Evolutionary conservation across 2,329 filamentous ascomycete species (phyloP), one percentile per base, ranked within the genome.

Genomic region (Ophiostoma himal-ulmi): DNA sequence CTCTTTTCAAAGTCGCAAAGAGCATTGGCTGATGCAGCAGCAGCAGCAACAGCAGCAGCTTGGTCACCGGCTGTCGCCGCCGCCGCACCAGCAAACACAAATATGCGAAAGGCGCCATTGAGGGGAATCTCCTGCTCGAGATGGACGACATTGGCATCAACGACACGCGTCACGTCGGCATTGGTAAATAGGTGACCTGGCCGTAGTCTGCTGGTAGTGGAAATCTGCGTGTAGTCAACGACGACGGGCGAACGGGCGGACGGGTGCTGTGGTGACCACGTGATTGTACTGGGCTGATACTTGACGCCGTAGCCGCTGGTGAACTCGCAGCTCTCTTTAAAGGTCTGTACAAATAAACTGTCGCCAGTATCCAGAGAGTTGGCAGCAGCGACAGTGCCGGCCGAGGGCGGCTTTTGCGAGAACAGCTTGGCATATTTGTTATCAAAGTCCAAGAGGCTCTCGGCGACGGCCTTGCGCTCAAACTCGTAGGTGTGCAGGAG

Each of bases 241-340:
- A 65, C 62, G 36, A 8, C 62, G 71, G 93, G 81, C 13, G 84
- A 80, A 22, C 91, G 92, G 76, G 90, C 84, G 17, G 90, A 91
- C 0, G 88, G 83, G 79, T 97, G 93, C 3, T 82, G 82, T 0
- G 86, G 79, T 11, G 90, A 91, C 92, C 93, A 96, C 81, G 96
- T 97, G 80, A 96, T 84, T 39, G 86, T 80, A 80, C 96, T 97
- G 69, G 91, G 84, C 74, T 89, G 86, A 82, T 97, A 97, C 39
- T 89, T 90, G 30, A 97, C 93, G 72, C 94, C 94, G 78, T 96
- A 97, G 71, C 94, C 94, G 74, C 91, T 93, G 13, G 93, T 97
- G 79, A 97, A 96, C 77, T 95, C 93, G 82, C 93, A 97, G 39
- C 89, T 88, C 71, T 92, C 91, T 79, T 97, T 97, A 84, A 97